Evolutionary conservation across 163 green algal species (phyloP).

Genomic region (Scenedesmus sp.): DNA sequence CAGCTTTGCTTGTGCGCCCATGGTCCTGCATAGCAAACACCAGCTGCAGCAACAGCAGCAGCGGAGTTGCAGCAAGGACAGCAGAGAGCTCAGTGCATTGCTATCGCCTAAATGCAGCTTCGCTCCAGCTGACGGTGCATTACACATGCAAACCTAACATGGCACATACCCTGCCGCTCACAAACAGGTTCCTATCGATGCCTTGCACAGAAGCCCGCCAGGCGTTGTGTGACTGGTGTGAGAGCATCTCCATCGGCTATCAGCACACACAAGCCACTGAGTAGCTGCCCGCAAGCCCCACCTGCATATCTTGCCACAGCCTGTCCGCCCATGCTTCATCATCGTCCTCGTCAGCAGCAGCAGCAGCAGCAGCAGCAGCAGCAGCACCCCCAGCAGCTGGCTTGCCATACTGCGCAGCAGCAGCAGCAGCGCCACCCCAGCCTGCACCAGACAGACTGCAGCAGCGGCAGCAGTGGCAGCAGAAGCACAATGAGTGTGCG

Average conservation of each 20-base stretch:
- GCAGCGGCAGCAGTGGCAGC: not conserved
- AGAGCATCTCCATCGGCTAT: too few species aligned
- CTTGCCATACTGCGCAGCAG: not conserved
- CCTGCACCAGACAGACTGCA: not conserved
- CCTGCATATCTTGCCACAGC: constrained; percentile 79
- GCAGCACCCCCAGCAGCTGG: not conserved
- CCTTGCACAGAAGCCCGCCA: too few species aligned
- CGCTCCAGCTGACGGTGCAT: not conserved
- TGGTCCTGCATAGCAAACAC: too few species aligned
- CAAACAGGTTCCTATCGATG: too few species aligned
- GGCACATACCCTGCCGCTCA: not conserved
- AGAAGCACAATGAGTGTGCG: not conserved
- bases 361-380: not conserved
- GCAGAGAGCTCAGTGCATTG: not conserved
- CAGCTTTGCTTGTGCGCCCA: not conserved
- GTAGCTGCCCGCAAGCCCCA: not conserved
- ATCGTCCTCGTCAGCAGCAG: constrained; percentile 55
- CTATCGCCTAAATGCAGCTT: not conserved
- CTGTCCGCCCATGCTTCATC: constrained; percentile 79
- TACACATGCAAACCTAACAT: not conserved
- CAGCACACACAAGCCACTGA: too few species aligned
- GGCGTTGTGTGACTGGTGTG: too few species aligned
- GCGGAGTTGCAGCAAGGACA: not conserved
- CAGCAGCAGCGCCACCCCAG: not conserved
- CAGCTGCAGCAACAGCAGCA: not conserved